Evolutionary conservation across 805 yeast genomes (phyloP).

Genomic region (Metschnikowia chrysomelidarum): DNA sequence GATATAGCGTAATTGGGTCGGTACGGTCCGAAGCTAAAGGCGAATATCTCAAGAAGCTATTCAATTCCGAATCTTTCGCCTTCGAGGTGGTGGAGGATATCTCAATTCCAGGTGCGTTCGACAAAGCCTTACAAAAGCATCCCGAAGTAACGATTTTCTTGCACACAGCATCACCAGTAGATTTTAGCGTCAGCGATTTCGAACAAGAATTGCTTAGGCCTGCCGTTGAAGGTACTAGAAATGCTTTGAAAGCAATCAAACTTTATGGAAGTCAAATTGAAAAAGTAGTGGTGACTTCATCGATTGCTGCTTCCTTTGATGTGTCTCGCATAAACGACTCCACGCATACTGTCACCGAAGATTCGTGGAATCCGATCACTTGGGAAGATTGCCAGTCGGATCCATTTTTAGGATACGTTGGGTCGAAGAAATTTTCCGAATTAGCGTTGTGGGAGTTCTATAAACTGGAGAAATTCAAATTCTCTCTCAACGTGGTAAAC

Average conservation of each 20-base stretch:
- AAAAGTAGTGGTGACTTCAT: constrained; percentile 10
- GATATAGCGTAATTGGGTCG: constrained; percentile 44
- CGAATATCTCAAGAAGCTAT: constrained; percentile 20
- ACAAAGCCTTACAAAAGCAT: constrained; percentile 25
- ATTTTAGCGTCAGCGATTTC: constrained; percentile 21
- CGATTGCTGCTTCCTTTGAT: constrained; percentile 11
- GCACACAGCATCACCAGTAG: constrained; percentile 38
- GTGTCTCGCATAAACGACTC: constrained; percentile 12
- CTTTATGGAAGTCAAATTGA: constrained; percentile 34
- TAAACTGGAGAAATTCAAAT: constrained; percentile 35
- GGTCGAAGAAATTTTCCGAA: constrained; percentile 12
- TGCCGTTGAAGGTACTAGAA: constrained; percentile 34
- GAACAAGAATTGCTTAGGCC: constrained; percentile 53
- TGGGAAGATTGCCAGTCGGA: constrained; percentile 36
- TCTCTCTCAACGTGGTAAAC: constrained; percentile 38
- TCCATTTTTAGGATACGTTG: constrained; percentile 3
- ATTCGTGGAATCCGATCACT: constrained; percentile 50
- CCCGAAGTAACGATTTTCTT: constrained; percentile 28
- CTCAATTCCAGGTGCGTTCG: constrained; percentile 26
- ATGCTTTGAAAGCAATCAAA: constrained; percentile 37
- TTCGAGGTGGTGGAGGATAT: constrained; percentile 24
- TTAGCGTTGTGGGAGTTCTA: constrained; percentile 49
- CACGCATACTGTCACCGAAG: constrained; percentile 3
- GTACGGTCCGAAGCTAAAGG: constrained; percentile 43
- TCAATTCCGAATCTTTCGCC: constrained; percentile 5